phyloP scores from a whole-genome alignment of 768 basidiomycete genomes.

The Leccinum imitatum region DNA sequence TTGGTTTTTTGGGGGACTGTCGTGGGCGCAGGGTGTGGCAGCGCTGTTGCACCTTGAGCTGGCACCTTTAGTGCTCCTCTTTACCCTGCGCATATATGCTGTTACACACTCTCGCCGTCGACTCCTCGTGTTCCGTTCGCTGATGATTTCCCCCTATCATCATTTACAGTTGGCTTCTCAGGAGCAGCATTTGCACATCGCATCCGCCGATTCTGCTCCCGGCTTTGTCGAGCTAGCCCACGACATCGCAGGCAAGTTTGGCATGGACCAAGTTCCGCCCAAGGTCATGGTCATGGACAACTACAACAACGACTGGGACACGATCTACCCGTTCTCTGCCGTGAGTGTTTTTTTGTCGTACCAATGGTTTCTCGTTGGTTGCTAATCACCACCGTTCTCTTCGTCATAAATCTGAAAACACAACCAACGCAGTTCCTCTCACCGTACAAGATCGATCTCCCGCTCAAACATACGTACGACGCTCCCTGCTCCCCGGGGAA shows the following conservation, averaged over 20 bases:
- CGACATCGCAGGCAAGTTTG: conserved; percentile 61
- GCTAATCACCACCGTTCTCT: not conserved
- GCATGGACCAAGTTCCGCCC: conserved; percentile 40
- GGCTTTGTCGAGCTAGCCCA: conserved; percentile 64
- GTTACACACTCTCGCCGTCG: not conserved
- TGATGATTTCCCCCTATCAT: not conserved
- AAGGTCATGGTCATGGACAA: conserved; percentile 63
- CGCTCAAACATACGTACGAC: conserved; percentile 45
- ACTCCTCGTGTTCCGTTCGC: not conserved
- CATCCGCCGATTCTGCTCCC: conserved; percentile 78
- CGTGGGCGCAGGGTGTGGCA: too few species aligned
- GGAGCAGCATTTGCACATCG: conserved; percentile 77
- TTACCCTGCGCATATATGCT: too few species aligned
- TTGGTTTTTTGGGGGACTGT: not conserved
- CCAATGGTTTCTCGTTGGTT: not conserved
- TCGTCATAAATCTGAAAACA: not conserved
- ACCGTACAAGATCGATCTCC: conserved; percentile 75
- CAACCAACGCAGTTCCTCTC: conserved; percentile 63
- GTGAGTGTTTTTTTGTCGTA: conserved; percentile 37
- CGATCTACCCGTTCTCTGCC: conserved; percentile 76
- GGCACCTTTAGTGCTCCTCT: too few species aligned
- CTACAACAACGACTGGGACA: conserved; percentile 86
- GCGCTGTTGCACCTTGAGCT: too few species aligned
- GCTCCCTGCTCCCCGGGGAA: conserved; percentile 47
- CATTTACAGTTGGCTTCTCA: conserved; percentile 60